phyloP scores from a whole-genome alignment of 1,284 basidiomycete genomes.

The Melampsora larici-populina region DNA sequence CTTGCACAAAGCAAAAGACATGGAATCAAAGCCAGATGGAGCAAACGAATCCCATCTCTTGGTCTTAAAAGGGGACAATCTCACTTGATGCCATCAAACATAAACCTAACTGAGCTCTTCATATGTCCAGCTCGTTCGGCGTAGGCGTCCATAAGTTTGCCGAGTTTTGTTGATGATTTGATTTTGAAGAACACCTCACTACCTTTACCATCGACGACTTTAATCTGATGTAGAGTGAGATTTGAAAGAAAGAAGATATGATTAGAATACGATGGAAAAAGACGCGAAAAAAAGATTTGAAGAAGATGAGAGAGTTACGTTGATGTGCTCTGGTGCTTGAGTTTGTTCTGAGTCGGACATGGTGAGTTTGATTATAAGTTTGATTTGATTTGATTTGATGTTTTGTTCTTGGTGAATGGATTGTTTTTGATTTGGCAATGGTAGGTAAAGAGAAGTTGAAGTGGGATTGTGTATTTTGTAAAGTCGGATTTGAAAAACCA shows the following conservation, averaged over 20 bases:
- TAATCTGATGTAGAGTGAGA: conserved; percentile 8
- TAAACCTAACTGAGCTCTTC: conserved; percentile 26
- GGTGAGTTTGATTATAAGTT: neutral
- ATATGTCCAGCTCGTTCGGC: conserved; percentile 66
- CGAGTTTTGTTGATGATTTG: conserved; percentile 86
- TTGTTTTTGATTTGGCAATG: too few relatives aligned
- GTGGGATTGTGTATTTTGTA: too few relatives aligned
- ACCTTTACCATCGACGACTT: conserved; percentile 69
- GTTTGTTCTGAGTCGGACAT: conserved; percentile 38
- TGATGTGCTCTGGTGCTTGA: conserved; percentile 38
- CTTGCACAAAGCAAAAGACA: neutral
- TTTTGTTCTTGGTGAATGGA: neutral
- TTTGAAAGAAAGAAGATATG: neutral
- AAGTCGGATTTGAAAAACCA: too few relatives aligned
- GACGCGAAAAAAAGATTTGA: neutral
- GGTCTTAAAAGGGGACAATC: neutral
- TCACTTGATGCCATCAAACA: conserved; percentile 39
- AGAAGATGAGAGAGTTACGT: conserved; percentile 9
- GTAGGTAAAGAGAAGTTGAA: too few relatives aligned
- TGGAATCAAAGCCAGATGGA: neutral
- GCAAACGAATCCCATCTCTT: neutral
- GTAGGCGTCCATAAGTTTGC: conserved; percentile 89
- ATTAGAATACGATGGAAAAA: neutral
- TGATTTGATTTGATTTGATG: neutral
- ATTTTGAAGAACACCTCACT: conserved; percentile 98